Evolutionary conservation across 768 basidiomycete genomes (phyloP).

Genomic region (Auricularia auricula-judae): DNA sequence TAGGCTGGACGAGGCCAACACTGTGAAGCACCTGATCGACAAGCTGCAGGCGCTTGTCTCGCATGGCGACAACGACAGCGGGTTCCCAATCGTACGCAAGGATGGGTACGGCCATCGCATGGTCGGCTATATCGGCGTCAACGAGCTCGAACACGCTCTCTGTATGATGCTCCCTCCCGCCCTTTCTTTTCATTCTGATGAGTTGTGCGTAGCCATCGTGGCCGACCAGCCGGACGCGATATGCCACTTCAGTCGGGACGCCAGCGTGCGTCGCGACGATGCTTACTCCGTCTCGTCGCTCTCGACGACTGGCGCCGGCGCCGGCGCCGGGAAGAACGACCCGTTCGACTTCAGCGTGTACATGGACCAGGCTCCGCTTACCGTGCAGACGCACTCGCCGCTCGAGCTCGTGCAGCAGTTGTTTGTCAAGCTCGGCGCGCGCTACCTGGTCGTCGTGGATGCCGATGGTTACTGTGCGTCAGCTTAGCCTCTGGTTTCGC

Average conservation of each 20-base stretch:
- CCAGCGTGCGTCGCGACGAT: constrained; percentile 6
- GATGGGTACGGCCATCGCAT: constrained; percentile 48
- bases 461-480: constrained; percentile 67
- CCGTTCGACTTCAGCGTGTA: constrained; percentile 76
- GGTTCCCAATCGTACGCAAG: constrained; percentile 73
- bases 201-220: constrained; percentile 43
- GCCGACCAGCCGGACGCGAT: constrained; percentile 57
- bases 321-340: constrained; percentile 26
- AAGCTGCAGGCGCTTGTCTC: constrained; percentile 50
- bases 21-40: constrained; percentile 62
- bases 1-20: constrained; percentile 60
- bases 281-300: constrained; percentile 10
- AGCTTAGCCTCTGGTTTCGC: constrained; percentile 1
- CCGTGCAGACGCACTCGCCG: constrained; percentile 72
- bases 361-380: constrained; percentile 90
- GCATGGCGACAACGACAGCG: constrained; percentile 60
- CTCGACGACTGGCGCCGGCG: constrained; percentile 26
- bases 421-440: constrained; percentile 87
- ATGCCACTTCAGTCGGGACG: constrained; percentile 45
- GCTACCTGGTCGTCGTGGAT: constrained; percentile 81
- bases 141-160: constrained; percentile 89
- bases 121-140: constrained; percentile 84
- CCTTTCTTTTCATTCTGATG: background rate
- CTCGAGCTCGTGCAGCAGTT: constrained; percentile 88
- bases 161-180: constrained; percentile 34